These are phyloP conservation scores for Bifiguratus adelaidae DNA, from an alignment of 192 early-diverging fungal species.

Conservation along the genomic window DNA sequence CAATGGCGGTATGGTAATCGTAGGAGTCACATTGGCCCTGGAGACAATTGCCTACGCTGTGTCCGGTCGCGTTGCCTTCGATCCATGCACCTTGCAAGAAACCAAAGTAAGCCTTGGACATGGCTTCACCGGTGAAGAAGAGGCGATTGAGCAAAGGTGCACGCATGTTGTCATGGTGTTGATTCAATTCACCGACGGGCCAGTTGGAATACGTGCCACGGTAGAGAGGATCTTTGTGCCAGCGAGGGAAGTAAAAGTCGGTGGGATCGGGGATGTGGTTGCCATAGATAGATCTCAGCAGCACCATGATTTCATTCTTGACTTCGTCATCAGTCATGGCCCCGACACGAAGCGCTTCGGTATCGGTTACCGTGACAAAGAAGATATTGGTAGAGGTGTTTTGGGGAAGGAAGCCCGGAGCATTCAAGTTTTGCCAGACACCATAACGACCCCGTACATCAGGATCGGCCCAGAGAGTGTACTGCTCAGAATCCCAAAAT, in stretches of 20 bases:
- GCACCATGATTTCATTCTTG: constrained; percentile 12
- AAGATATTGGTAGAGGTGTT: constrained; percentile 14
- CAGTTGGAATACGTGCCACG: constrained; percentile 27
- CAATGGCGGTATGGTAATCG: too few relatives aligned
- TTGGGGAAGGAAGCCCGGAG: constrained; percentile 14
- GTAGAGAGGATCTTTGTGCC: constrained; percentile 23
- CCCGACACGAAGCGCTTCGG: constrained; percentile 9
- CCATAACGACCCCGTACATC: constrained; percentile 10
- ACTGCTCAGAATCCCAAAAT: constrained; percentile 28
- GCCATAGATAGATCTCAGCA: constrained; percentile 18
- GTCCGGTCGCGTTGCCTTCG: constrained; percentile 9
- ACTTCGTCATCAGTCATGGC: constrained; percentile 13
- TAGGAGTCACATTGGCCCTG: too few relatives aligned
- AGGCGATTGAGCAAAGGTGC: constrained; percentile 18
- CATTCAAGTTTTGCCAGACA: constrained; percentile 15
- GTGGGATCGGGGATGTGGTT: constrained; percentile 10
- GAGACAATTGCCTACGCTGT: constrained; percentile 8
- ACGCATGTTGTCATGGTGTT: constrained; percentile 21
- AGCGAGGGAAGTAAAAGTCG: constrained; percentile 20
- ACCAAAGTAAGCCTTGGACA: constrained; percentile 18
- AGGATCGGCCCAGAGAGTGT: constrained; percentile 17
- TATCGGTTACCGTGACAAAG: constrained; percentile 18
- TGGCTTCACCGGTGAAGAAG: constrained; percentile 28
- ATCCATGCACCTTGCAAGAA: constrained; percentile 28
- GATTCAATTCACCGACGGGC: constrained; percentile 13